Percentiles rank a stretch among this genome's conserved stretches.
These are phyloP conservation scores for Symbiodinium pilosum DNA, from an alignment of 73 alveolate genomes.

Conservation along the genomic window DNA sequence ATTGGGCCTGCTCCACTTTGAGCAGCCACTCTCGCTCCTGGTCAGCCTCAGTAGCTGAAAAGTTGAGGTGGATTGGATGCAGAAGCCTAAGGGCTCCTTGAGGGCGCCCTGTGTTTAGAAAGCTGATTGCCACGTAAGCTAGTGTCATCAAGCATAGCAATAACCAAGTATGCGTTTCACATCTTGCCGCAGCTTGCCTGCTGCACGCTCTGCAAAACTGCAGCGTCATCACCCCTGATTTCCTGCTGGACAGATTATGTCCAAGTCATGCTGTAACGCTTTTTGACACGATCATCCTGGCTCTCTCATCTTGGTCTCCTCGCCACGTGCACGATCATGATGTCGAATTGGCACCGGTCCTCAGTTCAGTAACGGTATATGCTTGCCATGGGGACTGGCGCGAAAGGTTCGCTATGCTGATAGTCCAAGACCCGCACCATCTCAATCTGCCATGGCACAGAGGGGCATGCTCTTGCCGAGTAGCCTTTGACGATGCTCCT, in stretches of 20 bases:
- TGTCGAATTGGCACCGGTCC: constrained; percentile 87
- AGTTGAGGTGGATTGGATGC: constrained; percentile 84
- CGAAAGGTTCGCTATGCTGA: too few species aligned
- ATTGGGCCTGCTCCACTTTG: constrained; percentile 69
- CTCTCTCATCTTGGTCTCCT: neutral
- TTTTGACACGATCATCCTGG: too few species aligned
- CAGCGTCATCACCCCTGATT: constrained; percentile 88
- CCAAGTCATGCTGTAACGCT: neutral
- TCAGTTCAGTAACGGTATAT: neutral
- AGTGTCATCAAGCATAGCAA: neutral
- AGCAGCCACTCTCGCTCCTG: constrained; percentile 95
- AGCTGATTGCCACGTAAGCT: neutral
- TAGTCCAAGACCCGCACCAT: constrained; percentile 28
- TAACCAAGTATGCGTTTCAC: constrained; percentile 26
- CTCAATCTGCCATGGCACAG: constrained; percentile 84
- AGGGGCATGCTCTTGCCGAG: constrained; percentile 96
- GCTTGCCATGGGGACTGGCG: neutral
- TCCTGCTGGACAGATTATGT: constrained; percentile 17
- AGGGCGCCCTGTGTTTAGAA: too few species aligned
- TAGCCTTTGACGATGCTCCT: too few species aligned
- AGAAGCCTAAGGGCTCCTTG: too few species aligned
- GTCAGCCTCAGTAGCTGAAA: constrained; percentile 70
- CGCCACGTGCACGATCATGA: constrained; percentile 85
- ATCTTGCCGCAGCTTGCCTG: constrained; percentile 36
- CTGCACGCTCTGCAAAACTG: constrained; percentile 95